Conservation (phyloP, 2,329 filamentous ascomycete species). For the Alternaria sp. region DNA sequence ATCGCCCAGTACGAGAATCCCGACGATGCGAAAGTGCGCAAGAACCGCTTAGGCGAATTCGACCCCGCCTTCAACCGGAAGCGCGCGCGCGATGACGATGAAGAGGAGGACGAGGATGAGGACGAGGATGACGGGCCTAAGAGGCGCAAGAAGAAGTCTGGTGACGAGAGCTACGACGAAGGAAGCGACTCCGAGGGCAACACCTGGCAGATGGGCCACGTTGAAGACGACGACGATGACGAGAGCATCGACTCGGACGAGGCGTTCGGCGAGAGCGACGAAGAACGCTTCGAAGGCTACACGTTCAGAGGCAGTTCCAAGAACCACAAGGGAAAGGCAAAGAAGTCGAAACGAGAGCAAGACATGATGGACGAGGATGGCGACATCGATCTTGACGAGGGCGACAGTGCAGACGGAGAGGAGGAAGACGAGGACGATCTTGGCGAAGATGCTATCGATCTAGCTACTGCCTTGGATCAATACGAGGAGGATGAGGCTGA, state of each 20-base stretch:
- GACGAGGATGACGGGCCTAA: constrained; percentile 40
- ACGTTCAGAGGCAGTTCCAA: constrained; percentile 67
- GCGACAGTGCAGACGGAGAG: constrained; percentile 52
- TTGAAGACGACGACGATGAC: constrained; percentile 69
- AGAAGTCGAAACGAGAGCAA: constrained; percentile 40
- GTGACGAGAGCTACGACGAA: constrained; percentile 66
- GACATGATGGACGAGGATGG: constrained; percentile 29
- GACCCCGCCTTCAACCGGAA: constrained; percentile 52
- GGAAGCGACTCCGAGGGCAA: constrained; percentile 87
- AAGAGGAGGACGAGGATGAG: constrained; percentile 45
- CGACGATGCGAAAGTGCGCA: constrained; percentile 60
- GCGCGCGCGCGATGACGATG: constrained; percentile 58
- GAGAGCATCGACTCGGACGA: constrained; percentile 77
- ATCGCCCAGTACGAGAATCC: constrained; percentile 67
- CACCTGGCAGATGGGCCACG: constrained; percentile 79
- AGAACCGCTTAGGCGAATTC: constrained; percentile 64
- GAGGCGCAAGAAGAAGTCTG: constrained; percentile 33
- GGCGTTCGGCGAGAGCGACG: constrained; percentile 87
- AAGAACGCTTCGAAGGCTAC: constrained; percentile 82
- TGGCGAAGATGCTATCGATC: constrained; percentile 68
- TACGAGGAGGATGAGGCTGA: constrained; percentile 48
- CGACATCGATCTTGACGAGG: constrained; percentile 57
- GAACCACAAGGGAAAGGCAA: constrained; percentile 56
- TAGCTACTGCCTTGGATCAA: constrained; percentile 66
- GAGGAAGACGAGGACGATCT: constrained; percentile 67